Conservation (phyloP, 345 rosid species). For the Rhodomyrtus tomentosa region DNA sequence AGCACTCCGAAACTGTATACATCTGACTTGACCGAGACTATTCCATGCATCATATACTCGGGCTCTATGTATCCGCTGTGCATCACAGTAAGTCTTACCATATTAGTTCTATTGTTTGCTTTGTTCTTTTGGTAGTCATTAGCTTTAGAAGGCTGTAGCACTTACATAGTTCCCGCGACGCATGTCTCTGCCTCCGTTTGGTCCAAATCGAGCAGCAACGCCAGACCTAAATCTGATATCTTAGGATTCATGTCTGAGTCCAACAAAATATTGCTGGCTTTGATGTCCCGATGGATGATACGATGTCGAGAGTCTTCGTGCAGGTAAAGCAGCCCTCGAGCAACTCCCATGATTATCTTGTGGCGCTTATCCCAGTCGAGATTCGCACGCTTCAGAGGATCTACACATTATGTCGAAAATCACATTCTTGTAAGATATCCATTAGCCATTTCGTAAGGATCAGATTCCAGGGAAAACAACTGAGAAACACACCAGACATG, state of each 20-base stretch:
- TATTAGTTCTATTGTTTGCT: background rate
- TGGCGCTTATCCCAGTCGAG: slow-evolving; percentile 24
- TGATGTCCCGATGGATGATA: slow-evolving; percentile 42
- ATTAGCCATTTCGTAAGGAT: too few species aligned
- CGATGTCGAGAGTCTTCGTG: slow-evolving; percentile 30
- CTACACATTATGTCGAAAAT: background rate
- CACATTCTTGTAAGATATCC: background rate
- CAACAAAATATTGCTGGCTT: slow-evolving; percentile 32
- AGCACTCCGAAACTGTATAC: too few species aligned
- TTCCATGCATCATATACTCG: too few species aligned
- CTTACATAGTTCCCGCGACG: slow-evolving; percentile 35
- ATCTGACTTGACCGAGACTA: too few species aligned
- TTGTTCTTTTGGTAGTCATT: background rate
- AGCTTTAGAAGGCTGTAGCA: background rate
- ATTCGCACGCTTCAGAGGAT: background rate
- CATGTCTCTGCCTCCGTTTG: slow-evolving; percentile 22
- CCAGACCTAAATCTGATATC: slow-evolving; percentile 50
- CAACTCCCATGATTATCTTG: slow-evolving; percentile 27
- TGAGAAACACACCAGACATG: too few species aligned
- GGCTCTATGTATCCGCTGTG: too few species aligned
- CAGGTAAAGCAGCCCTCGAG: slow-evolving; percentile 37
- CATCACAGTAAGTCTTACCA: background rate
- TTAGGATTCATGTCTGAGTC: slow-evolving; percentile 33
- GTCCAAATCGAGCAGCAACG: slow-evolving; percentile 22
- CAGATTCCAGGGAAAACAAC: too few species aligned